Evolutionary conservation across 2,329 filamentous ascomycete species (phyloP), one percentile per base, ranked within the genome.

Genomic region (Aspergillus carbonarius): DNA sequence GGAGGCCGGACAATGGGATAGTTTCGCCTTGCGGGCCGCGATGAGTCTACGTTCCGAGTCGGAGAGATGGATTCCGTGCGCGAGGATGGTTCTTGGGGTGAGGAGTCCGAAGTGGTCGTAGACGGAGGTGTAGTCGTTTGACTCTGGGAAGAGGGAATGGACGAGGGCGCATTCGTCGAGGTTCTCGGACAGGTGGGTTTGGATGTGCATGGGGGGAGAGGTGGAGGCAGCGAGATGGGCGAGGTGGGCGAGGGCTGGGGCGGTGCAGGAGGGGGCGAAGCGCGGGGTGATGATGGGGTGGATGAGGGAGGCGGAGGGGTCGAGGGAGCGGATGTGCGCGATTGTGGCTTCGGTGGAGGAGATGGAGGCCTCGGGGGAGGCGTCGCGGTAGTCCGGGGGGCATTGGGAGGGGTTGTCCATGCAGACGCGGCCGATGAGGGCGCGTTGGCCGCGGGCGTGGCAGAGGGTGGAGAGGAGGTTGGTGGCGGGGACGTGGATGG

Each of bases 131-230:
- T 98, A 98, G n/a, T 79, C 83, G 3, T 72, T 70, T 42, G 78
- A 75, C 0, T 81, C 75, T 0, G 91, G 89, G 75, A 96, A 96
- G 55, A 93, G 70, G 13, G 83, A 64, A 9, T 78, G 73, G 1
- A 97, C 93, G 0, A 96, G 83, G 4, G 77, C 78, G 37, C 93
- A 79, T 76, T 98, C 93, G 66, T 79, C 77, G 15, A 76, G 78
- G 74, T 96, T 97, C 73, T 98, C 93, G 0, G 88, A 90, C 57
- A 98, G 86, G 77, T 98, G 93, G 13, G 93, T 97, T 78, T 98
- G 93, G 40, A 93, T 82, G 48, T 72, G 66, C 3, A 75, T 62
- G 0, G 89, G 88, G 2, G 93, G 78, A 17, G 80, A 75, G 3
- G 83, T 85, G 51, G 88, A 81, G 8, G 74, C 73, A 4, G 89